These are phyloP conservation scores for Tilletia setariae DNA, from an alignment of 1,284 basidiomycete genomes.

Conservation along the genomic window DNA sequence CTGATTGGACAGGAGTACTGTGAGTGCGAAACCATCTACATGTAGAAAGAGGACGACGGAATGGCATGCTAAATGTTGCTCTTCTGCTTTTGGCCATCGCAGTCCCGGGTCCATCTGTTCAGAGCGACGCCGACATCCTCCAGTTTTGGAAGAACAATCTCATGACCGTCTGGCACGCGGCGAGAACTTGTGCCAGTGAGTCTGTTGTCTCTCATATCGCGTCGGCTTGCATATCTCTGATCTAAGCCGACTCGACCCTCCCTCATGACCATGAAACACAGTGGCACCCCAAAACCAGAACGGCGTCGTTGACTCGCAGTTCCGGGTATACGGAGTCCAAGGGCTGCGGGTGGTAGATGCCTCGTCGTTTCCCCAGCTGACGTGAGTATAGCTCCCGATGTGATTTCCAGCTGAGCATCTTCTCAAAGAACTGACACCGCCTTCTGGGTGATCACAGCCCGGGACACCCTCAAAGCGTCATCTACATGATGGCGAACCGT, in stretches of 20 bases:
- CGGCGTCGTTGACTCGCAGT: slow-evolving; percentile 59
- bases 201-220: not conserved
- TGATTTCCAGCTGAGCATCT: too few relatives aligned
- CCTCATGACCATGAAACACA: slow-evolving; percentile 35
- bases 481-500: slow-evolving; percentile 40
- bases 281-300: slow-evolving; percentile 52
- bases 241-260: too few relatives aligned
- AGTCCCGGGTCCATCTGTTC: slow-evolving; percentile 34
- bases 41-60: too few relatives aligned
- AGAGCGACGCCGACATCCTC: slow-evolving; percentile 57
- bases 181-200: slow-evolving; percentile 39
- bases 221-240: not conserved
- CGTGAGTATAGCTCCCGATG: too few relatives aligned
- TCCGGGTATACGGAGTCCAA: slow-evolving; percentile 59
- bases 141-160: slow-evolving; percentile 54
- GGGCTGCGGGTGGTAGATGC: slow-evolving; percentile 60
- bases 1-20: slow-evolving; percentile 53
- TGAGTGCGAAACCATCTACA: slow-evolving; percentile 19
- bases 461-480: slow-evolving; percentile 37
- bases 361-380: slow-evolving; percentile 56
- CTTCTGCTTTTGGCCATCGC: slow-evolving; percentile 41
- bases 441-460: too few relatives aligned
- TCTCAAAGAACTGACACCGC: too few relatives aligned
- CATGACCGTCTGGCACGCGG: slow-evolving; percentile 58
- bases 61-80: too few relatives aligned